A percentile compares a stretch with the other conserved stretches of the same genome.
phyloP scores from a whole-genome alignment of 2,329 filamentous ascomycete species.

The Sporothrix globosa region DNA sequence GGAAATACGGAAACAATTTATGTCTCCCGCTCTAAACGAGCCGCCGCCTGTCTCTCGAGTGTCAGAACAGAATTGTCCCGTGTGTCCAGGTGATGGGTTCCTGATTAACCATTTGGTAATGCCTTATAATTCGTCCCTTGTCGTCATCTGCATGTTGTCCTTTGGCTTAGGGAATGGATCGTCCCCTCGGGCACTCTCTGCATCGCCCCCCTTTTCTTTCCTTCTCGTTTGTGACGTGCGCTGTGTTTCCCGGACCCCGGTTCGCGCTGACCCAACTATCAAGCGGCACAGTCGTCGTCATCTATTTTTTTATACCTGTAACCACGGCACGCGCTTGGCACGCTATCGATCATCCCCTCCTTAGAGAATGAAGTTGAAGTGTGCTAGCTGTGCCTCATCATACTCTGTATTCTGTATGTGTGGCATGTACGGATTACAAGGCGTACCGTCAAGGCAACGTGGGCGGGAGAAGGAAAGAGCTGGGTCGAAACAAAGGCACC shows the following conservation, averaged over 20 bases:
- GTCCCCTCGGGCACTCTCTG: slow-evolving; percentile 2
- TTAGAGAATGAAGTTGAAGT: not conserved
- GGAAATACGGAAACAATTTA: not conserved
- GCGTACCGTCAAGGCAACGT: not conserved
- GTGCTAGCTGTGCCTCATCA: not conserved
- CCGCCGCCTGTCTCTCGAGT: not conserved
- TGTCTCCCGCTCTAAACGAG: not conserved
- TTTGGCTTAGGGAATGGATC: not conserved
- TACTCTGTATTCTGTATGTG: no score
- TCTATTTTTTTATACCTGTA: not conserved
- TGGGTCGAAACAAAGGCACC: not conserved
- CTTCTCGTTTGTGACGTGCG: not conserved
- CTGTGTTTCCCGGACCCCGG: slow-evolving; percentile 13
- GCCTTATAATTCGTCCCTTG: not conserved
- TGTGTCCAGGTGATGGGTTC: not conserved
- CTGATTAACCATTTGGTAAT: not conserved
- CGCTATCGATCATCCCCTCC: not conserved
- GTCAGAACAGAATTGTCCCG: not conserved
- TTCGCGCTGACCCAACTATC: not conserved
- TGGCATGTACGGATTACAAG: no score
- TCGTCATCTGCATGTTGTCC: not conserved
- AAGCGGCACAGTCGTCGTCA: slow-evolving; percentile 22
- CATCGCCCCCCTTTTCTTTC: not conserved
- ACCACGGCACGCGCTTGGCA: slow-evolving; percentile 9
- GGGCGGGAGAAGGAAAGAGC: no score